Base-by-base conservation (phyloP, 164 flowering plant genomes). In the Santalum album region DNA sequence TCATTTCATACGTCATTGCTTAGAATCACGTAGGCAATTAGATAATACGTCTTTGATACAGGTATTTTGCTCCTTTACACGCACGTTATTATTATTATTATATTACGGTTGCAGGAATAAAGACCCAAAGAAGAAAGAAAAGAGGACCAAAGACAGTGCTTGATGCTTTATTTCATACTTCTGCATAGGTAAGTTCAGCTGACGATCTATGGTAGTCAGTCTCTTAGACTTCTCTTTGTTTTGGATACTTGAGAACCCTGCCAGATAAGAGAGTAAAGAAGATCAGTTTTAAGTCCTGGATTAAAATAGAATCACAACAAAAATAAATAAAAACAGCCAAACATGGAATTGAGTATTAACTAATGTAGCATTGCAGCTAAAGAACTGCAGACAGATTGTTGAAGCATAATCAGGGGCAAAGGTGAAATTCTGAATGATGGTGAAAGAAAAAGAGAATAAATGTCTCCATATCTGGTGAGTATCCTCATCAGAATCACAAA, bases 171-270 rank as follows among this genome's bases (percentile, higher is more conserved):
- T 42, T 42, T 18, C 20, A 18, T 36, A 1, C 7, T 36, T 36
- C 40, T 36, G 16, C 40, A 36, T 42, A 42, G 21, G n/a, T 42
- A 42, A 4, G 20, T 42, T 3, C 12, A 20, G 59, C 40, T 45
- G 40, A 46, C 29, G 49, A 19, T 25, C 5, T 19, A 11, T 27
- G 15, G 7, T 20, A 29, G 58, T 38, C 25, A 17, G 10, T 21
- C 35, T 7, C 40, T 45, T 56, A 42, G 38, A 42, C 59, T 22
- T 45, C 22, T 1, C 34, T 16, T 18, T 12, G 40, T 49, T 46
- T 43, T 12, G 21, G 15, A 29, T 22, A 14, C 38, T 45, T 56
- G 40, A 20, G 23, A 23, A 56, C 9, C 61, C 61, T 57, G 61
- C 26, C 21, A 18, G 12, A 56, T 15, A 49, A 12, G 18, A n/a